phyloP scores from a whole-genome alignment of 1,139 yeast species.

The Geotrichum cucujoidarum region DNA sequence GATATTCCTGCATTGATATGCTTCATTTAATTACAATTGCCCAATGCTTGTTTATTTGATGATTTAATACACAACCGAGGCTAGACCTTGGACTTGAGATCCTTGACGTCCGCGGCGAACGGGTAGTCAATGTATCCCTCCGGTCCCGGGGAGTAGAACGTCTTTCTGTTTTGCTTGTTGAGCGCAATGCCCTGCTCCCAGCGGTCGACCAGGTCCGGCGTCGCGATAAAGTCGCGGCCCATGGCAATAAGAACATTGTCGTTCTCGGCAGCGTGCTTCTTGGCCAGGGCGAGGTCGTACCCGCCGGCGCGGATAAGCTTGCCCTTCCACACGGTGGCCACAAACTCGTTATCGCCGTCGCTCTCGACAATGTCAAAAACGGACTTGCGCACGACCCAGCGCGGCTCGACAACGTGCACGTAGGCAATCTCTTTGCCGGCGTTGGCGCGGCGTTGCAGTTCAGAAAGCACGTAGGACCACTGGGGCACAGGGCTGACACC shows the following conservation, averaged over 20 bases:
- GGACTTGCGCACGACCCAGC: constrained; percentile 18
- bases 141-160: constrained; percentile 36
- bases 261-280: constrained; percentile 29
- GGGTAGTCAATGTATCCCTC: constrained; percentile 20
- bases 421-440: constrained; percentile 46
- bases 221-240: constrained; percentile 47
- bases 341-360: constrained; percentile 32
- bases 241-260: constrained; percentile 41
- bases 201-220: constrained; percentile 45
- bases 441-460: constrained; percentile 32
- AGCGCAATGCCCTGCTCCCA: constrained; percentile 38
- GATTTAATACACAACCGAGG: too few species aligned
- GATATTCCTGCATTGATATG: too few species aligned
- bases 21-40: too few species aligned
- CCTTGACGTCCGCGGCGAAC: too few species aligned
- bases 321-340: constrained; percentile 46
- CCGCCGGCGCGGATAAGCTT: constrained; percentile 47
- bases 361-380: background rate
- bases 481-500: constrained; percentile 31
- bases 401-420: constrained; percentile 52
- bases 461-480: constrained; percentile 29
- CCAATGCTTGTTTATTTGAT: too few species aligned
- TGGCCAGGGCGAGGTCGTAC: constrained; percentile 25
- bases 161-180: constrained; percentile 38
- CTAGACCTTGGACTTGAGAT: too few species aligned